Conservation (phyloP, 768 basidiomycete genomes). For the Floccularia luteovirens region DNA sequence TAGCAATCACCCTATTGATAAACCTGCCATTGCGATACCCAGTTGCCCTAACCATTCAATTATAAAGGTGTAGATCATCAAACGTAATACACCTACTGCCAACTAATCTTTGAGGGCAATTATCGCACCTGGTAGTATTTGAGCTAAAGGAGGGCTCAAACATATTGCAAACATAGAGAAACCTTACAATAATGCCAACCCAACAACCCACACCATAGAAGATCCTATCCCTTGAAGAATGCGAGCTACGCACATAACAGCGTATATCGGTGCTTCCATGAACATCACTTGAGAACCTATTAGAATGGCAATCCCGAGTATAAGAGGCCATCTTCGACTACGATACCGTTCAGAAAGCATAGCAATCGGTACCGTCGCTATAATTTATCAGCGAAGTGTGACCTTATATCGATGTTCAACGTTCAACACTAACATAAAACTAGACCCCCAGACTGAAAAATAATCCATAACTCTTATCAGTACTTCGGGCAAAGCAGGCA, state of each 20-base stretch:
- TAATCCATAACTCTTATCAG: too few relatives aligned
- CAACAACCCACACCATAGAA: constrained; percentile 56
- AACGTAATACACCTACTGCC: constrained; percentile 31
- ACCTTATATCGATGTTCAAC: background rate
- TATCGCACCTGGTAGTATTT: constrained; percentile 37
- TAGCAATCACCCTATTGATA: constrained; percentile 39
- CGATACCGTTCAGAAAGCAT: constrained; percentile 44
- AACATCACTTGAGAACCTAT: constrained; percentile 50
- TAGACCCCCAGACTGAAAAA: constrained; percentile 44
- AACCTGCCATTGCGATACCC: constrained; percentile 51
- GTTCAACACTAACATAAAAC: constrained; percentile 33
- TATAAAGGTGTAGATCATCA: background rate
- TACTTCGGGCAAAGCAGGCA: background rate
- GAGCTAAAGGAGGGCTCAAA: background rate
- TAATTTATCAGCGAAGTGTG: background rate
- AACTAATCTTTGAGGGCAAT: constrained; percentile 35
- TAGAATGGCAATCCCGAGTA: constrained; percentile 41
- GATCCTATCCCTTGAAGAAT: constrained; percentile 54
- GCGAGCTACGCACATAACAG: constrained; percentile 52
- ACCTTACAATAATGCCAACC: constrained; percentile 48
- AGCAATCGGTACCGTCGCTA: constrained; percentile 53
- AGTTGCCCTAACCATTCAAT: constrained; percentile 36
- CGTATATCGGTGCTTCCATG: constrained; percentile 52
- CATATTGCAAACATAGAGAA: background rate
- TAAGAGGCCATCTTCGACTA: constrained; percentile 37